phyloP scores from a whole-genome alignment of 345 rosid genomes.

The Lenwebbia sp. region DNA sequence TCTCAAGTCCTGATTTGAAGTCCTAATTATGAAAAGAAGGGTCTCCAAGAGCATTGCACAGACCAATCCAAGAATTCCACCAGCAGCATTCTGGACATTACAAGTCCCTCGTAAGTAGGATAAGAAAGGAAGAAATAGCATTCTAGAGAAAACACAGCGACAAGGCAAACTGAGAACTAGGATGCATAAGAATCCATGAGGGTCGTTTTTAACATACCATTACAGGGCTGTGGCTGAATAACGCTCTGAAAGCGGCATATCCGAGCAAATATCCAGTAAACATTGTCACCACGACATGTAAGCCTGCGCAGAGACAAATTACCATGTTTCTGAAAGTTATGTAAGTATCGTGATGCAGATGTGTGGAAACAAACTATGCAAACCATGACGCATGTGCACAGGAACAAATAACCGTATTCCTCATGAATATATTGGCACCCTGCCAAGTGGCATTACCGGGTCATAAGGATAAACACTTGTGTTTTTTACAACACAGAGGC shows the following conservation, averaged over 20 bases:
- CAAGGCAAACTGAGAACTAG: background rate
- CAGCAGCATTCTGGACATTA: slow-evolving; percentile 68
- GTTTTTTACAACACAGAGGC: background rate
- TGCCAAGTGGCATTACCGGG: background rate
- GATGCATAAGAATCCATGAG: background rate
- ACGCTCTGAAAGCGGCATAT: slow-evolving; percentile 71
- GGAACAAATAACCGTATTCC: background rate
- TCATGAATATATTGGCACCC: background rate
- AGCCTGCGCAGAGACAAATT: slow-evolving; percentile 29
- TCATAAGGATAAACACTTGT: background rate
- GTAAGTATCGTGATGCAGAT: background rate
- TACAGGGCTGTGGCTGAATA: slow-evolving; percentile 58
- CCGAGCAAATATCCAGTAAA: slow-evolving; percentile 94
- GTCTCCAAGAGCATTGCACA: slow-evolving; percentile 87
- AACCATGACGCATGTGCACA: background rate
- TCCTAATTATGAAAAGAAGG: slow-evolving; percentile 71
- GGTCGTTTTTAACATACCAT: slow-evolving; percentile 28
- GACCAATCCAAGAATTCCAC: slow-evolving; percentile 91
- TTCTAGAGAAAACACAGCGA: background rate
- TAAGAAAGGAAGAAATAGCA: background rate
- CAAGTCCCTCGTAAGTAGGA: background rate
- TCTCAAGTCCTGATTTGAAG: slow-evolving; percentile 35
- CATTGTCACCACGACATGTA: slow-evolving; percentile 80
- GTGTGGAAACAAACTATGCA: background rate
- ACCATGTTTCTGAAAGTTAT: background rate